phyloP scores from a whole-genome alignment of 23 red algal genomes.

The Gracilaria domingensis region DNA sequence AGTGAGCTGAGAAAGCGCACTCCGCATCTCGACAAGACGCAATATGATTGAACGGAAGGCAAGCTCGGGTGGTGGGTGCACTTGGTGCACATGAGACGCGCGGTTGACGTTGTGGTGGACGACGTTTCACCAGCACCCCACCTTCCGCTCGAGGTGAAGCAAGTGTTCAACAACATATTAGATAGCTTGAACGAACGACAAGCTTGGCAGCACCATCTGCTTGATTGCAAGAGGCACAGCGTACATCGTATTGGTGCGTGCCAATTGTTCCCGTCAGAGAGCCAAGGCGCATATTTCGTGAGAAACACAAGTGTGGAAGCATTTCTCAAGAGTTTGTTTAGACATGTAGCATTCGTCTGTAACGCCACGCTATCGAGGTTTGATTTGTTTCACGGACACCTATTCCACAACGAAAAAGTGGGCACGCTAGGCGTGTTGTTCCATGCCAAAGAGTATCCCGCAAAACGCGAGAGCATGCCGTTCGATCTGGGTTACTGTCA shows the following conservation, averaged over 20 bases:
- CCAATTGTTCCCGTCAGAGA: conserved; percentile 47
- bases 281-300: conserved; percentile 18
- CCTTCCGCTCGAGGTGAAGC: not conserved
- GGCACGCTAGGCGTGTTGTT: conserved; percentile 42
- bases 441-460: conserved; percentile 60
- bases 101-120: not conserved
- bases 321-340: conserved; percentile 45
- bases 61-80: not conserved
- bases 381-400: conserved; percentile 55
- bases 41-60: conserved; percentile 33
- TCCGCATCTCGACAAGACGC: conserved; percentile 54
- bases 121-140: conserved; percentile 4
- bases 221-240: conserved; percentile 16
- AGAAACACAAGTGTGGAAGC: conserved; percentile 11
- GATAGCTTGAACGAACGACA: not conserved
- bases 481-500: conserved; percentile 60
- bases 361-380: conserved; percentile 35
- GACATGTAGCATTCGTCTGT: conserved; percentile 13
- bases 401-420: conserved; percentile 7
- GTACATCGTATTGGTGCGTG: conserved; percentile 40
- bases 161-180: not conserved
- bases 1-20: conserved; percentile 56
- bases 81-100: not conserved
- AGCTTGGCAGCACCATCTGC: conserved; percentile 5
- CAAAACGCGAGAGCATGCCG: conserved; percentile 11